Evolutionary conservation across 1,284 basidiomycete species (phyloP), one percentile per base, ranked within the genome.

Genomic region (Bjerkandera adusta): DNA sequence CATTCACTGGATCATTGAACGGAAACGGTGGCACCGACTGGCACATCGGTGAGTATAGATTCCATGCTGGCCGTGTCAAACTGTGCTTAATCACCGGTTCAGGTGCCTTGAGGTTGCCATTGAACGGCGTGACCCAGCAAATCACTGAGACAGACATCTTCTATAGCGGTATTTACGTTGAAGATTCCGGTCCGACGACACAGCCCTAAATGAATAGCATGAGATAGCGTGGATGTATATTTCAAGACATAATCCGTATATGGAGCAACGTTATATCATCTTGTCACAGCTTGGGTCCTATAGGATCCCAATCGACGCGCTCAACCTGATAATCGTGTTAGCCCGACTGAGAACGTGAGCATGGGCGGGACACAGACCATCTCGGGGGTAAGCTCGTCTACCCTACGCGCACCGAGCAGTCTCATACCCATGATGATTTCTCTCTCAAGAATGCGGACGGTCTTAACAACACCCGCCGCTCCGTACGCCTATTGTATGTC

Each of bases 401-500:
- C 66, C 37, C 69, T 79, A n/a, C 73, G 76, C 13, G 83, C 89
- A 30, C 93, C 93, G 3, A 94, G 66, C 18, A 92, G 71, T 46
- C 81, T 72, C 89, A 97, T 92, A 0, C 80, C 83, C 3, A 82
- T 83, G 34, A 83, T 64, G 30, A 96, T 89, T 70, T 97, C 93
- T 40, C 87, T 83, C 55, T 85, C 73, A 54, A 96, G 65, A 34
- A 96, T 87, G 57, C 73, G 72, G 21, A 82, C 76, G 24, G 86
- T 75, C 60, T 88, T 88, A 30, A 82, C 72, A 11, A 93, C 91
- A 1, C 94, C 94, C 7, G 79, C 77, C 53, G 85, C 80, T 1
- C 92, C 93, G 48, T 92, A 95, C 4, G 90, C 90, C 77, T 89
- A 29, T 3, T 33, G 29, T 10, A 36, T 43, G 27, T 22, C 24